phyloP scores from a whole-genome alignment of 2,329 filamentous ascomycete species.

The Neofusicoccum kwambonambiense region DNA sequence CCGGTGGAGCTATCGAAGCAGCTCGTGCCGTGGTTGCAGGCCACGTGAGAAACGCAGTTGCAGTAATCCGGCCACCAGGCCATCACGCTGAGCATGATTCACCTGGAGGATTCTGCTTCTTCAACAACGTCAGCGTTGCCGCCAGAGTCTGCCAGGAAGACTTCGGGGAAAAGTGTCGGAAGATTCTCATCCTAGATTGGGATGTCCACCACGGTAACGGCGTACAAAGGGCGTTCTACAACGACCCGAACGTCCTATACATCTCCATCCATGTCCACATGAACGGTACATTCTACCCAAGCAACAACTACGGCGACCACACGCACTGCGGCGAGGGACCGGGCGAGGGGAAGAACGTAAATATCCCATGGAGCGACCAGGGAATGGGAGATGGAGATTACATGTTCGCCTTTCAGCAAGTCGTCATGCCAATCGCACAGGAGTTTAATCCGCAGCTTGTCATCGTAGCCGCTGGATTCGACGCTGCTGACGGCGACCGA shows the following conservation, averaged over 20 bases:
- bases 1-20: conserved; percentile 92
- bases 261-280: conserved; percentile 90
- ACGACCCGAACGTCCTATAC: conserved; percentile 92
- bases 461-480: conserved; percentile 93
- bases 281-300: conserved; percentile 81
- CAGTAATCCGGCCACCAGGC: conserved; percentile 89
- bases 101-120: conserved; percentile 93
- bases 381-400: conserved; percentile 97
- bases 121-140: conserved; percentile 95
- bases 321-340: conserved; percentile 58
- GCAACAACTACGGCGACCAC: conserved; percentile 57
- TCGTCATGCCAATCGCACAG: conserved; percentile 92
- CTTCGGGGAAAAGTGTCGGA: conserved; percentile 77
- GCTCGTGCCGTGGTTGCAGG: conserved; percentile 85
- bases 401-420: conserved; percentile 90
- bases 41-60: conserved; percentile 89
- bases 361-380: conserved; percentile 66
- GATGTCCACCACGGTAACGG: conserved; percentile 82
- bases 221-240: conserved; percentile 93
- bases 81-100: conserved; percentile 88
- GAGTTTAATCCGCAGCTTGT: conserved; percentile 95
- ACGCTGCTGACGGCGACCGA: conserved; percentile 90
- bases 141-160: conserved; percentile 82
- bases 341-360: conserved; percentile 64
- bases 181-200: conserved; percentile 92